Evolutionary conservation across 2,329 filamentous ascomycete species (phyloP), one percentile per base, ranked within the genome.

Genomic region (Cryphonectria naterciae): DNA sequence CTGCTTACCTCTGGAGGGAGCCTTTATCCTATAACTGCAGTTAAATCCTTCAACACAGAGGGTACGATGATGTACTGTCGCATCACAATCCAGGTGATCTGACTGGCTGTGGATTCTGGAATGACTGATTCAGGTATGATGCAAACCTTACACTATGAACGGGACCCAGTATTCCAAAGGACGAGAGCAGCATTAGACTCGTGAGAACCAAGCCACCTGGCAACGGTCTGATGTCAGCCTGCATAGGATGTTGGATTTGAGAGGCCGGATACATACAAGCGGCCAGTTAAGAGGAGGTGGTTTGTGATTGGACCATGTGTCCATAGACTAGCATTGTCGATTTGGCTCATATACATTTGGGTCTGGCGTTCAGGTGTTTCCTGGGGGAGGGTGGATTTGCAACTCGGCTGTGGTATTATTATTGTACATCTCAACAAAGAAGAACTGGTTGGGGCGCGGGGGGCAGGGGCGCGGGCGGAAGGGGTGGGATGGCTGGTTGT

Each of bases 251-350:
- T 60, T 60, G 65, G 52, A 67, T 67, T 25, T 15, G 43, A 58
- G 43, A 46, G n/a, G 37, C 52, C 65, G 35, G 52, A 25, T 54
- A 58, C 49, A 6, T 37, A 17, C 43, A 56, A n/a, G 64, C 46
- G 13, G 37, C 56, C 19, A n/a, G 8, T 56, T 35, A 41, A 43
- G 35, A 43, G 35, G 11, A n/a, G 52, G 43, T 58, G 65, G 22
- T 60, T 32, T 19, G 22, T 8, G 10, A 10, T 58, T 17, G 65
- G 54, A 67, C 43, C 37, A 25, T 28, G 17, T 46, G 37, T 67
- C 52, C 17, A 60, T 58, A 67, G 65, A 67, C 65, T 28, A n/a
- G 65, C 35, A 35, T 32, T 58, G 49, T 37, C 25, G 22, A 32
- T 17, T 41, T 28, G 52, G 65, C n/a, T 54, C 35, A 41, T 43